phyloP scores from a whole-genome alignment of 2,329 filamentous ascomycete genomes.

The Biscogniauxia mediterranea region DNA sequence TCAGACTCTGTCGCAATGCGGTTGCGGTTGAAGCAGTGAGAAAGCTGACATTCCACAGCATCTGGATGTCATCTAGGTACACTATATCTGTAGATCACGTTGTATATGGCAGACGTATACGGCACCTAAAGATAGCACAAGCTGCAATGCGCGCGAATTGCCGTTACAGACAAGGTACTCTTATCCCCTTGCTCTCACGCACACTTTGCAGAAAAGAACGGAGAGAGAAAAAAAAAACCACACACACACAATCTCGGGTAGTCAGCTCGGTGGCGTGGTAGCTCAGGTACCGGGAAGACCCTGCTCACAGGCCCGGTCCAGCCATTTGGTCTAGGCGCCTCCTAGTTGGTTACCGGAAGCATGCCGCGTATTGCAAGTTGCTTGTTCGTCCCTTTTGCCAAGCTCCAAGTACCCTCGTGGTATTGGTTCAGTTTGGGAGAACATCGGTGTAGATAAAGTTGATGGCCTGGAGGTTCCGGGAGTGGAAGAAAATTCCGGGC shows the following conservation, averaged over 20 bases:
- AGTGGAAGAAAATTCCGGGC: conserved; percentile 18
- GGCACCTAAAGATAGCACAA: too few relatives aligned
- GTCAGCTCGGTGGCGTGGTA: conserved; percentile 17
- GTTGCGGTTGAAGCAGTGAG: neutral
- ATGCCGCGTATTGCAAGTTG: conserved; percentile 21
- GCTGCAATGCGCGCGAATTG: too few relatives aligned
- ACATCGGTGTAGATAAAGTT: conserved; percentile 14
- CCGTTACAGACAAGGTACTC: too few relatives aligned
- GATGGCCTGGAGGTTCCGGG: conserved; percentile 20
- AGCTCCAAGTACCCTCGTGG: conserved; percentile 18
- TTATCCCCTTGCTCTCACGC: too few relatives aligned
- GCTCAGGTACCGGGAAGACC: conserved; percentile 19
- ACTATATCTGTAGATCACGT: neutral
- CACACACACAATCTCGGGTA: conserved; percentile 10
- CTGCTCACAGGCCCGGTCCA: conserved; percentile 16
- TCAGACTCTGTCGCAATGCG: neutral
- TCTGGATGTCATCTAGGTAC: neutral
- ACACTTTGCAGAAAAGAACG: neutral
- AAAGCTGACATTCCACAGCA: neutral
- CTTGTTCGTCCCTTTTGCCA: conserved; percentile 20
- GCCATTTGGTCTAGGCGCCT: conserved; percentile 20
- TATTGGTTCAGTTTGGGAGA: conserved; percentile 10
- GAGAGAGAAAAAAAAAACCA: conserved; percentile 7
- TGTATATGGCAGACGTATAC: neutral
- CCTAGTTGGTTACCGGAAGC: conserved; percentile 22